A percentile compares a stretch with the other conserved stretches of the same genome.
Evolutionary conservation across 257 asterid genomes (phyloP).

Genomic region (Solanum okadae): DNA sequence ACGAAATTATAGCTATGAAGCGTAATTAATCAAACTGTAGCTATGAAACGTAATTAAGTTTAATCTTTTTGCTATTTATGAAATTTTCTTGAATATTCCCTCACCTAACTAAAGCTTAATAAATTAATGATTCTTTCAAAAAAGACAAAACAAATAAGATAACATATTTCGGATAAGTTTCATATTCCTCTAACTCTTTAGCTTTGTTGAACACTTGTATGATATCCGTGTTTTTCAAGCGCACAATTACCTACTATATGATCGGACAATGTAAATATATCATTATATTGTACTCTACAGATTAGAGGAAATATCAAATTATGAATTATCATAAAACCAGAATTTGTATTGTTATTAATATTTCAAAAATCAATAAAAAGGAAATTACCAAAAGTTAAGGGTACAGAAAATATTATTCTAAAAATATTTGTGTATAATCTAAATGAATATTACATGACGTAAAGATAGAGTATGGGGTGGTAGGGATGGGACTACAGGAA

Average conservation of each 20-base stretch:
- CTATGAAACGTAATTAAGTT: too few species aligned
- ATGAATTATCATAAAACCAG: background rate
- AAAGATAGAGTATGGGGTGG: background rate
- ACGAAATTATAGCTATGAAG: fast-evolving
- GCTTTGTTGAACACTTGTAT: background rate
- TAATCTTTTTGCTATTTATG: too few species aligned
- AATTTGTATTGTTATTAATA: background rate
- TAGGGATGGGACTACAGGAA: background rate
- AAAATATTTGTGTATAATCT: too few species aligned
- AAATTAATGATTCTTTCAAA: background rate
- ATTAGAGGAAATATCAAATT: background rate
- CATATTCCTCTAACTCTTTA: background rate
- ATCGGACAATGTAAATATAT: background rate
- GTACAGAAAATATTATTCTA: too few species aligned
- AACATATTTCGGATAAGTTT: background rate
- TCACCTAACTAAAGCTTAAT: background rate
- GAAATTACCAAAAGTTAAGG: background rate
- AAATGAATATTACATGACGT: too few species aligned
- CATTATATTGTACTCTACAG: background rate
- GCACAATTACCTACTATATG: background rate
- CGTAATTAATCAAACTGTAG: too few species aligned
- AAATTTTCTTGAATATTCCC: background rate
- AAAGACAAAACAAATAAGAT: background rate
- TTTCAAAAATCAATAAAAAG: background rate
- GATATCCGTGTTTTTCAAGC: background rate